Evolutionary conservation across 2,329 filamentous ascomycete species (phyloP).

Genomic region (Fusarium camptoceras): DNA sequence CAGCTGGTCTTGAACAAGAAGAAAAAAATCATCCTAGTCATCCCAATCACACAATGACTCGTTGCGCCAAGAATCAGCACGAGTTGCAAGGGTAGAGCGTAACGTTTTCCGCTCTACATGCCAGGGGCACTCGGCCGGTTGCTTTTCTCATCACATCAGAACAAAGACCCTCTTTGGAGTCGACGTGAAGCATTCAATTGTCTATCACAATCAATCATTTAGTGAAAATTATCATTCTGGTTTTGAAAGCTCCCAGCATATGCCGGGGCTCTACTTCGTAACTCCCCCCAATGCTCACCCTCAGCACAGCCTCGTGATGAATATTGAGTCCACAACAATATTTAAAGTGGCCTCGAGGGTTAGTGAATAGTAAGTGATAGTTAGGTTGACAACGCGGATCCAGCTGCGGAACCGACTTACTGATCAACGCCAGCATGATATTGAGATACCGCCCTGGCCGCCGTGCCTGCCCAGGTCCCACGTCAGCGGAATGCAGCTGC

Average conservation of each 20-base stretch:
- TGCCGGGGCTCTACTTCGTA: not conserved
- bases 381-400: slow-evolving; percentile 3
- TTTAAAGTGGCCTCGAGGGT: not conserved
- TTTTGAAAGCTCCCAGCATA: not conserved
- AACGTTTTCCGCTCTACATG: slow-evolving; percentile 18
- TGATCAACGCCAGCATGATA: slow-evolving; percentile 25
- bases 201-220: slow-evolving; percentile 10
- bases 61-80: slow-evolving; percentile 6
- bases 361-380: not conserved
- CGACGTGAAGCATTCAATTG: not conserved
- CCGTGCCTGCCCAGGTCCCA: slow-evolving; percentile 27
- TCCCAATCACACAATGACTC: slow-evolving; percentile 31
- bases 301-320: not conserved
- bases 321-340: not conserved
- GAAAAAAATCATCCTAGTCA: slow-evolving; percentile 4
- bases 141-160: slow-evolving; percentile 17
- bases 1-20: slow-evolving; percentile 1
- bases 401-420: not conserved
- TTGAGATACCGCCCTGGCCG: slow-evolving; percentile 37
- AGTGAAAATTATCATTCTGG: not conserved
- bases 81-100: slow-evolving; percentile 23
- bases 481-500: slow-evolving; percentile 21
- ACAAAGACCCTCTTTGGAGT: not conserved
- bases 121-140: slow-evolving; percentile 38
- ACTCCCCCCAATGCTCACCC: not conserved